A percentile compares a stretch with the other conserved stretches of the same genome.
Evolutionary conservation across 116 monocot species (phyloP).

Genomic region (Trichopus zeylanicus): DNA sequence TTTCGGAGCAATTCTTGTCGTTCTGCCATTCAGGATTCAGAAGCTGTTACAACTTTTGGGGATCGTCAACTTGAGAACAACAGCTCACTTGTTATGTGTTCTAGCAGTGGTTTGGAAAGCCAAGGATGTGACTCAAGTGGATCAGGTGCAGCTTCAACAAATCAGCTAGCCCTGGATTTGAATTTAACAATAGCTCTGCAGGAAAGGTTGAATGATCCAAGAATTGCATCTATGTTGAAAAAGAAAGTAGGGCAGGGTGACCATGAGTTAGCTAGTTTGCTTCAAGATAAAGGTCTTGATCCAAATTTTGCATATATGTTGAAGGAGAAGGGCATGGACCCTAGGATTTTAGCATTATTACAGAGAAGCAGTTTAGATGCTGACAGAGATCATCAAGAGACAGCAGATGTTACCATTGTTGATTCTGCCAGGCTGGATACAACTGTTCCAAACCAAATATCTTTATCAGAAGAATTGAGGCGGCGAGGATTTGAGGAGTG

Average conservation of each 20-base stretch:
- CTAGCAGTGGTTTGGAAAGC: constrained; percentile 74
- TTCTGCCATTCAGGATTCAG: constrained; percentile 73
- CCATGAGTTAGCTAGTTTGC: constrained; percentile 68
- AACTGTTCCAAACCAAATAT: constrained; percentile 63
- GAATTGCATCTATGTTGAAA: constrained; percentile 78
- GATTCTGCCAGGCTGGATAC: constrained; percentile 79
- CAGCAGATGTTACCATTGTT: constrained; percentile 47
- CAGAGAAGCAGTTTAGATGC: constrained; percentile 99
- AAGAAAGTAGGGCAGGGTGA: constrained; percentile 71
- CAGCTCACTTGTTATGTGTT: constrained; percentile 42
- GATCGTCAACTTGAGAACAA: constrained; percentile 48
- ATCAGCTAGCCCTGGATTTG: constrained; percentile 46
- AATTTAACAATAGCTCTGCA: constrained; percentile 75
- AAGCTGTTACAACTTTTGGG: constrained; percentile 26
- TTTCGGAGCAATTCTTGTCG: constrained; percentile 89
- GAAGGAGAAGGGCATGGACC: constrained; percentile 95
- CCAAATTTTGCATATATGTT: constrained; percentile 96
- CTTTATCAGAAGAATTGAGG: constrained; percentile 91
- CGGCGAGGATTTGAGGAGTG: constrained; percentile 69
- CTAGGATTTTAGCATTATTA: constrained; percentile 81
- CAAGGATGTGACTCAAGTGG: constrained; percentile 73
- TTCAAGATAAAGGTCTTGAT: constrained; percentile 95
- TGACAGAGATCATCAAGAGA: constrained; percentile 83
- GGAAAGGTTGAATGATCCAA: constrained; percentile 88
- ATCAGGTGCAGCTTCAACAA: constrained; percentile 37